These are phyloP conservation scores for Chiua sp. DNA, from an alignment of 1,284 basidiomycete genomes.

Conservation along the genomic window DNA sequence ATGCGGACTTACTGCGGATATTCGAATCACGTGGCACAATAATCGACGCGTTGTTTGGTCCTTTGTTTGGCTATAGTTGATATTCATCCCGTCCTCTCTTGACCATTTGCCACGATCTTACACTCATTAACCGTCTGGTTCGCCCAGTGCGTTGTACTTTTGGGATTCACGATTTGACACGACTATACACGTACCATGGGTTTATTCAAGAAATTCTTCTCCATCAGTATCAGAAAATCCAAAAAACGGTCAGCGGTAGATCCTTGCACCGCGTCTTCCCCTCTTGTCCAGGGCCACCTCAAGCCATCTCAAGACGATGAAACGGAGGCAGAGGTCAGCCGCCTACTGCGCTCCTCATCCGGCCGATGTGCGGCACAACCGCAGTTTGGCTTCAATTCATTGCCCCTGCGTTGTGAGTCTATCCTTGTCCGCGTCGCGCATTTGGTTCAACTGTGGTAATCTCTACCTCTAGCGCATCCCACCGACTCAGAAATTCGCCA, in stretches of 20 bases:
- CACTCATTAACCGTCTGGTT: constrained; percentile 34
- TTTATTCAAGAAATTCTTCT: constrained; percentile 72
- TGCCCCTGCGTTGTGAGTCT: constrained; percentile 72
- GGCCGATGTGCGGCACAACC: constrained; percentile 61
- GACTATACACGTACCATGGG: constrained; percentile 53
- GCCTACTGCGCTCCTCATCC: constrained; percentile 74
- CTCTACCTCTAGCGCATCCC: constrained; percentile 58
- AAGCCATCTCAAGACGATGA: constrained; percentile 41
- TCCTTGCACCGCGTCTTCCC: constrained; percentile 8
- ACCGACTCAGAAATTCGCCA: constrained; percentile 59
- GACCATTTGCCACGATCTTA: constrained; percentile 20
- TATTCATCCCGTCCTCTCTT: constrained; percentile 24
- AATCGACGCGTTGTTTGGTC: constrained; percentile 39
- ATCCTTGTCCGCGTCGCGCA: background rate
- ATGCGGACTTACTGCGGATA: background rate
- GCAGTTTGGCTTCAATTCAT: constrained; percentile 57
- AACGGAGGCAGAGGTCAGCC: constrained; percentile 63
- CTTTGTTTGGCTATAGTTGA: constrained; percentile 54
- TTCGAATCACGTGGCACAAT: constrained; percentile 24
- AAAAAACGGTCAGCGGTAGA: constrained; percentile 42
- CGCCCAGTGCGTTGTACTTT: constrained; percentile 1
- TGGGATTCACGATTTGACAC: constrained; percentile 33
- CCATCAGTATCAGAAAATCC: constrained; percentile 67
- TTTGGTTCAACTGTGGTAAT: background rate
- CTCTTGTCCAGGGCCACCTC: constrained; percentile 19